phyloP scores from a whole-genome alignment of 495 filamentous ascomycete species.

The Penicillium longicatenatum region DNA sequence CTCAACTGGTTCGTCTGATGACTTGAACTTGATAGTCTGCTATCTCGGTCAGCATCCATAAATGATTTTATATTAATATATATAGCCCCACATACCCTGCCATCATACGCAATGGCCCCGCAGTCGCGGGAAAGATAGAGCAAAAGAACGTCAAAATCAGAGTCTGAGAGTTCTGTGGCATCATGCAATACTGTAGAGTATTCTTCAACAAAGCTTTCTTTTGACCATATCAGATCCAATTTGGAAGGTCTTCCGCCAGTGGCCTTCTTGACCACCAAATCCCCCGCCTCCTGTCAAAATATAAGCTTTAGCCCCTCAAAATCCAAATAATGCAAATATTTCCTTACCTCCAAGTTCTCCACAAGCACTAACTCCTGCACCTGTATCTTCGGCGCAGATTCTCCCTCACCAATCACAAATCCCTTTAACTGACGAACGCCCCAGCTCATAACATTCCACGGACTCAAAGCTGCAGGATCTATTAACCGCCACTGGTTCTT shows the following conservation, averaged over 20 bases:
- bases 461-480: slow-evolving; percentile 44
- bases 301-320: background rate
- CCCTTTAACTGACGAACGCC: slow-evolving; percentile 70
- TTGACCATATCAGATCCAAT: slow-evolving; percentile 69
- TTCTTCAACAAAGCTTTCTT: slow-evolving; percentile 59
- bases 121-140: slow-evolving; percentile 73
- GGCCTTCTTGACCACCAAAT: slow-evolving; percentile 47
- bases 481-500: slow-evolving; percentile 60
- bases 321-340: background rate
- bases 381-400: slow-evolving; percentile 34
- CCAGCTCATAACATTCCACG: slow-evolving; percentile 73
- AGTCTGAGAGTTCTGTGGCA: slow-evolving; percentile 57
- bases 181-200: slow-evolving; percentile 56
- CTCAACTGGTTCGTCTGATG: slow-evolving; percentile 42
- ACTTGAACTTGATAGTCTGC: slow-evolving; percentile 75
- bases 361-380: slow-evolving; percentile 52
- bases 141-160: slow-evolving; percentile 70
- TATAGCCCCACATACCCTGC: slow-evolving; percentile 45
- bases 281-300: slow-evolving; percentile 41
- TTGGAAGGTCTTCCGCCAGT: slow-evolving; percentile 38
- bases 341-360: slow-evolving; percentile 53
- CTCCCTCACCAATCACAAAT: slow-evolving; percentile 48
- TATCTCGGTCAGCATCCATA: slow-evolving; percentile 23
- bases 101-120: slow-evolving; percentile 62
- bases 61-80: slow-evolving; percentile 12